Evolutionary conservation across 352 stramenopile genomes (phyloP), one percentile per base, ranked within the genome.

Genomic region (Phytophthora capsici): DNA sequence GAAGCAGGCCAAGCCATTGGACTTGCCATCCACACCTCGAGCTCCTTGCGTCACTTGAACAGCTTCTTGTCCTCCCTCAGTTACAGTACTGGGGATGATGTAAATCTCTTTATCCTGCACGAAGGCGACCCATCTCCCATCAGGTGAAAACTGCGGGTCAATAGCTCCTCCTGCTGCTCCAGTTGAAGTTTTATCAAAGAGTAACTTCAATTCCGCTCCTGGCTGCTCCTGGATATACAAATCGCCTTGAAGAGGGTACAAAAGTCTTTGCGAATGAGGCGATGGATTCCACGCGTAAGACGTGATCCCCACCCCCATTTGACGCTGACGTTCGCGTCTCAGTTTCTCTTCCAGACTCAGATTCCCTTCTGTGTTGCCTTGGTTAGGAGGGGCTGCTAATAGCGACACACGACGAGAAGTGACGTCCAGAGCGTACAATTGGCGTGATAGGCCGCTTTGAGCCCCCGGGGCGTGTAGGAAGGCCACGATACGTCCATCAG

Each of bases 1-100:
- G 75, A 98, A 99, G 75, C 98, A 98, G n/a, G 97, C 96, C 12
- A 99, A 63, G 2, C 96, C 97, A 75, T 99, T 95, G 22, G 85
- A 97, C 43, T 90, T 85, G 23, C 89, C 89, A 7, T 77, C 75
- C 22, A 83, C 52, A 44, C 71, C 80, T 52, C 88, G 70, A 17
- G 90, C 93, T 16, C 90, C 91, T 1, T 66, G 80, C 2, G 87
- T 96, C 61, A 97, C 67, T 57, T 95, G 86, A 14, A 85, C 66
- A 0, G 86, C 82, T 25, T 69, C 62, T 43, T 84, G 79, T 6
- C 62, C 47, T n/a, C 77, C 57, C 1, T 56, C 37, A 4, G 47
- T 44, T 6, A 86, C 69, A 32, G 78, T 76, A 52, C 82, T 91
- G 14, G 81, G 57, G 20, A 97, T 75, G 9, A 98, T 86, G 72